Conservation (phyloP, 1,284 basidiomycete species). For the Grifola frondosa region DNA sequence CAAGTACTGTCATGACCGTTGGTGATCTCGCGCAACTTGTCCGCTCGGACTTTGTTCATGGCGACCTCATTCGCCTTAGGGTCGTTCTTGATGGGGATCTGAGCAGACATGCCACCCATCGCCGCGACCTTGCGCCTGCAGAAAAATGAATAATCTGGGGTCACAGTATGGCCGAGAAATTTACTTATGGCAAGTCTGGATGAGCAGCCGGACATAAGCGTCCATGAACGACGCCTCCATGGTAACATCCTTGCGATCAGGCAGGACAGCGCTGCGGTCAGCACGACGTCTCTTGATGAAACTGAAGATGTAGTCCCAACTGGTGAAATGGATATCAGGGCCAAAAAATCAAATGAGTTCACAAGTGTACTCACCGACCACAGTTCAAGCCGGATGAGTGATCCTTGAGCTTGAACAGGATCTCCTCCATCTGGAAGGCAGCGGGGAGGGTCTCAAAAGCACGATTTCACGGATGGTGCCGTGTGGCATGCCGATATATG, state of each 20-base stretch:
- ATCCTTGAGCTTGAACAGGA: slow-evolving; percentile 93
- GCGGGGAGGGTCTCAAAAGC: slow-evolving; percentile 94
- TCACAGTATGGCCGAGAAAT: slow-evolving; percentile 20
- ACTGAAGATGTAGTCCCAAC: slow-evolving; percentile 98
- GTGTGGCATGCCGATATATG: slow-evolving; percentile 84
- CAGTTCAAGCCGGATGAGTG: slow-evolving; percentile 98
- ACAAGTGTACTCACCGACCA: slow-evolving; percentile 63
- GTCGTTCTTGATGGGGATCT: slow-evolving; percentile 99
- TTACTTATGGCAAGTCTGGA: slow-evolving; percentile 97
- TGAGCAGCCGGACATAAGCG: slow-evolving; percentile 93
- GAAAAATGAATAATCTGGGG: slow-evolving; percentile 3
- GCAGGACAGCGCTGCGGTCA: slow-evolving; percentile 80
- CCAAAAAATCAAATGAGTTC: too few species aligned
- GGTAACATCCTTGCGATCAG: slow-evolving; percentile 94
- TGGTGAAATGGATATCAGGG: slow-evolving; percentile 28
- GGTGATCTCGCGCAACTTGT: slow-evolving; percentile 95
- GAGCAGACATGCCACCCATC: slow-evolving; percentile 99
- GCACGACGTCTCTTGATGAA: slow-evolving; percentile 95
- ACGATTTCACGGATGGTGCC: slow-evolving; percentile 93
- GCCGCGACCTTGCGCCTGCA: slow-evolving; percentile 92
- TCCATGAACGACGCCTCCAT: slow-evolving; percentile 99
- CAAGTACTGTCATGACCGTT: slow-evolving; percentile 97
- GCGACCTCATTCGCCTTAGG: slow-evolving; percentile 91
- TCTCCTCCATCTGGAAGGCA: slow-evolving; percentile 99
- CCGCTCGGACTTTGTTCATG: slow-evolving; percentile 95